These are phyloP conservation scores for Phascolomyces articulosus DNA, from an alignment of 371 early-diverging fungal genomes.

Conservation along the genomic window DNA sequence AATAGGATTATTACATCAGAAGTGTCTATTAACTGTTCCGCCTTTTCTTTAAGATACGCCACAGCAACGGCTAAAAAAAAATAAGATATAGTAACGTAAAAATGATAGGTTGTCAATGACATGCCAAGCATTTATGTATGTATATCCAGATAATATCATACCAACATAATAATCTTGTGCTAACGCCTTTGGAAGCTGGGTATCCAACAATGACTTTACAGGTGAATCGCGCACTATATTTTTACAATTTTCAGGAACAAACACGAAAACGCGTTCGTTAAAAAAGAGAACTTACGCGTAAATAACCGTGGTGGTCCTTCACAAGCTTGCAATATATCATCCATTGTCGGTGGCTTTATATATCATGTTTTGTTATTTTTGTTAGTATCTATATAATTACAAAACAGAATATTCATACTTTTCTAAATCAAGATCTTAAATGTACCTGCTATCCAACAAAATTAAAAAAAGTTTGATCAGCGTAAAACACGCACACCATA, in stretches of 20 bases:
- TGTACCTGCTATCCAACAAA: slow-evolving; percentile 9
- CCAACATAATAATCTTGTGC: slow-evolving; percentile 21
- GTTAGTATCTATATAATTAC: neutral
- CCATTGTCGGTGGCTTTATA: slow-evolving; percentile 10
- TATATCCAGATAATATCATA: neutral
- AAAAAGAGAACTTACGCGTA: slow-evolving; percentile 10
- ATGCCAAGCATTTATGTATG: neutral
- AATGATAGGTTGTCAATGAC: neutral
- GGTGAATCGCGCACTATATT: slow-evolving; percentile 24
- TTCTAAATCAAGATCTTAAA: too few relatives aligned
- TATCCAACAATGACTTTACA: slow-evolving; percentile 15
- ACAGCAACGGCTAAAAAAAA: neutral
- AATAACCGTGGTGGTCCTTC: slow-evolving; percentile 16
- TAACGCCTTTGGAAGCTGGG: slow-evolving; percentile 10
- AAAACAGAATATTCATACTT: neutral
- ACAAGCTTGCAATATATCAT: slow-evolving; percentile 14
- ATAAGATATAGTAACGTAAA: neutral
- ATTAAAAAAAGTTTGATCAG: neutral
- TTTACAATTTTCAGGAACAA: neutral
- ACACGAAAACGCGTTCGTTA: neutral
- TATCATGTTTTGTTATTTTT: neutral
- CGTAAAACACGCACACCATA: neutral
- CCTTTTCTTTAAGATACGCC: neutral
- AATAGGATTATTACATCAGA: too few relatives aligned
- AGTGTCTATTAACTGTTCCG: neutral